Percentiles rank a stretch among this genome's conserved stretches.
These are phyloP conservation scores for Plenodomus lindquistii DNA, from an alignment of 2,329 filamentous ascomycete species.

Conservation along the genomic window DNA sequence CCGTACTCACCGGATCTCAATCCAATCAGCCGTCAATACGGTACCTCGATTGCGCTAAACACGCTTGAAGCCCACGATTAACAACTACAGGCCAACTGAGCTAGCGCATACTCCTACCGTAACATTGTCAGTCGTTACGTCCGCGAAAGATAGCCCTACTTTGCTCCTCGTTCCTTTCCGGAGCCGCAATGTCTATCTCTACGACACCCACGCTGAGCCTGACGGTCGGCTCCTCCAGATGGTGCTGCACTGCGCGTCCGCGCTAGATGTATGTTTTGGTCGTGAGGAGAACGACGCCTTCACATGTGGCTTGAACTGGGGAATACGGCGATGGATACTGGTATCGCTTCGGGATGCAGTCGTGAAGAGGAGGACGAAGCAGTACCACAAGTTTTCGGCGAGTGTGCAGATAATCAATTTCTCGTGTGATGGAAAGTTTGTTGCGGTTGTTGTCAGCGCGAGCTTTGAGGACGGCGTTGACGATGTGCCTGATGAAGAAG, in stretches of 20 bases:
- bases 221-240: conserved; percentile 70
- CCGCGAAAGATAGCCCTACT: conserved; percentile 74
- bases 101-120: conserved; percentile 81
- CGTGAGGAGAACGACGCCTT: conserved; percentile 81
- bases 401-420: conserved; percentile 80
- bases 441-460: conserved; percentile 81
- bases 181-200: conserved; percentile 90
- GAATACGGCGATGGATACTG: conserved; percentile 78
- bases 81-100: conserved; percentile 67
- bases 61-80: conserved; percentile 1
- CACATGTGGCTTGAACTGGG: conserved; percentile 83
- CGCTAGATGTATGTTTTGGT: conserved; percentile 91
- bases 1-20: conserved; percentile 30
- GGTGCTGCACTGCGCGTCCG: conserved; percentile 80
- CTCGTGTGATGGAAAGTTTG: conserved; percentile 72
- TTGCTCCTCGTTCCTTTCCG: conserved; percentile 90
- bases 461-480: conserved; percentile 89
- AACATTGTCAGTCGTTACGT: conserved; percentile 82
- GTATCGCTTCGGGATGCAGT: conserved; percentile 91
- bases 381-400: conserved; percentile 82
- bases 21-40: too few species aligned
- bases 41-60: too few species aligned
- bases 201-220: conserved; percentile 68
- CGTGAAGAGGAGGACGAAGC: conserved; percentile 84
- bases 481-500: conserved; percentile 75